Evolutionary conservation across 2,329 filamentous ascomycete genomes (phyloP), one percentile per base, ranked within the genome.

Genomic region (Hypocreales sp.): DNA sequence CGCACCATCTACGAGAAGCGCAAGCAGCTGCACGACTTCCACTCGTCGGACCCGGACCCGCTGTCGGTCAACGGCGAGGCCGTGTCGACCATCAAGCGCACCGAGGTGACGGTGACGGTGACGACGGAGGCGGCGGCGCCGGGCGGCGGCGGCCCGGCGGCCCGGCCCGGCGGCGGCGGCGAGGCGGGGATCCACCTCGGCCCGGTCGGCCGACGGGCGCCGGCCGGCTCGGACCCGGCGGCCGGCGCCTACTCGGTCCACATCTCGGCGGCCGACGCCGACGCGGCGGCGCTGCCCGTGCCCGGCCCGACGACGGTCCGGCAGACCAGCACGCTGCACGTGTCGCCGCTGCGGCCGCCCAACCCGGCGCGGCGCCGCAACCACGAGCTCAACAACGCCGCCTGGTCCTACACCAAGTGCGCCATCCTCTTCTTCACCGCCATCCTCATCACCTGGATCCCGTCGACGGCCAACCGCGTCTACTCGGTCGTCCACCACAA

Each of bases 391-490:
- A 73, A 66, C 43, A 73, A 62, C 20, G 74, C 74, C 3, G 68
- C 73, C 1, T 76, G 70, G 70, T 64, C 67, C 2, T 81, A 81
- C 44, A 69, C 74, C 30, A 78, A 78, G 40, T 78, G 75, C 25
- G 66, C 77, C 1, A 57, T 79, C 16, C 60, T 81, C 7, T 80
- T 81, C 59, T 81, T 81, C 50, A 61, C 71, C 1, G 75, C 75
- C 1, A 62, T 82, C 32, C 58, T 80, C 27, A 64, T 81, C 15
- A 80, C 78, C 5, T 82, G 77, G 77, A 70, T 86, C 31, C 82
- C 71, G 2, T 84, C 79, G 1, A 80, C 74, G 14, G 65, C 77
- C 33, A 90, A 92, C 47, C 66, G 82, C 8, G 66, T 86, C 11
- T 84, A 79, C 50, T 71, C 71, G 4, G 58, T 84, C 11, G 59